Evolutionary conservation across 139 green algal genomes (phyloP).

Genomic region (Chlamydomonas incerta): DNA sequence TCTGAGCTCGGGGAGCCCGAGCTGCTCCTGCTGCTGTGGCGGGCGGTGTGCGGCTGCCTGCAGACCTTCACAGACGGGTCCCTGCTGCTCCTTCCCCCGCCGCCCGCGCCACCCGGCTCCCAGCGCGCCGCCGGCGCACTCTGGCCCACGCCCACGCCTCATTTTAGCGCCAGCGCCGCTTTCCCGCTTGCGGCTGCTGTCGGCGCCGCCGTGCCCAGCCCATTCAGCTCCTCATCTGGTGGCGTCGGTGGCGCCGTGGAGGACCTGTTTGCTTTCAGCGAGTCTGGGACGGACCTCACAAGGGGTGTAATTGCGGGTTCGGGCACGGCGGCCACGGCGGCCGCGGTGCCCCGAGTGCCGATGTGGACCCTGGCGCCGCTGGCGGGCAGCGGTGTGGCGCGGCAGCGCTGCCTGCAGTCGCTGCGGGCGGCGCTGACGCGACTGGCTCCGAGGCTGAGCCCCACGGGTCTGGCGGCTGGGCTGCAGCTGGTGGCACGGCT

Average conservation of each 20-base stretch:
- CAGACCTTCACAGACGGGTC: background rate
- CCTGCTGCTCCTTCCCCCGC: background rate
- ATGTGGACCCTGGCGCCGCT: background rate
- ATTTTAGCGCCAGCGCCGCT: no score
- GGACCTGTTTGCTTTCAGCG: no score
- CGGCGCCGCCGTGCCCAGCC: no score
- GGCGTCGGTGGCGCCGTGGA: no score
- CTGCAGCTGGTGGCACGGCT: conserved; percentile 2
- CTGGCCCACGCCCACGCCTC: no score
- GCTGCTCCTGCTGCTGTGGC: conserved; percentile 24
- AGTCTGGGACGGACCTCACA: no score
- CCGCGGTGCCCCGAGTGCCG: no score
- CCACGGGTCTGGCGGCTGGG: background rate
- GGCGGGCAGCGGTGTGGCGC: background rate
- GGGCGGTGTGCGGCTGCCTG: background rate
- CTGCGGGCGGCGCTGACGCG: background rate
- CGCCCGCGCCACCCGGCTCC: no score
- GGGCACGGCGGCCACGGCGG: background rate
- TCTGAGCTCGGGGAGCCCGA: background rate
- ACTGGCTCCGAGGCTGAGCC: background rate
- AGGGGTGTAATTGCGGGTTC: no score
- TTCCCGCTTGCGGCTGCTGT: no score
- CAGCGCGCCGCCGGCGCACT: no score
- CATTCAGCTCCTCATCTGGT: no score
- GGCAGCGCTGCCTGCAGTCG: background rate